phyloP scores from a whole-genome alignment of 1,284 basidiomycete genomes.

The Malassezia sympodialis region DNA sequence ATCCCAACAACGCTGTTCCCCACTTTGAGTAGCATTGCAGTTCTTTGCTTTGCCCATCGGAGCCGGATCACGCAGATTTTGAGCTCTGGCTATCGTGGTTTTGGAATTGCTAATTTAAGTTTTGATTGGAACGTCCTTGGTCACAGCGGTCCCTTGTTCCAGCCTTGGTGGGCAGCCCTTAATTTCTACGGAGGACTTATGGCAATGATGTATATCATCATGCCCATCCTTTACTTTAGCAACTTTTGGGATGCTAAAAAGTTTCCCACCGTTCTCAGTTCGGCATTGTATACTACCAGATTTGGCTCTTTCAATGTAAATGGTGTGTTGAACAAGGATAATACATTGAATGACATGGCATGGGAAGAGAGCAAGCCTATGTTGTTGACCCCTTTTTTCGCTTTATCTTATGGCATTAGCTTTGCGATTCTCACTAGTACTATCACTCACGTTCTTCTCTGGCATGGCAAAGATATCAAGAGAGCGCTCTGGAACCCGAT shows the following conservation, averaged over 20 bases:
- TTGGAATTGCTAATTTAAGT: constrained; percentile 52
- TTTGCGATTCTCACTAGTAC: constrained; percentile 53
- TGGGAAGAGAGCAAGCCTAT: constrained; percentile 50
- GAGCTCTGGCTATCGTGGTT: constrained; percentile 52
- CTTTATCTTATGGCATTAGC: constrained; percentile 49
- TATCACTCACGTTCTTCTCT: constrained; percentile 52
- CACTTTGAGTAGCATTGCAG: constrained; percentile 51
- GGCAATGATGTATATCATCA: constrained; percentile 52
- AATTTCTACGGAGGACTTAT: constrained; percentile 44
- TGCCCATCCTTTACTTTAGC: constrained; percentile 50
- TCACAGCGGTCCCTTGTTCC: constrained; percentile 51
- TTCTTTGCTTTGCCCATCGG: constrained; percentile 51
- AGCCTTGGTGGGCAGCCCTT: constrained; percentile 52
- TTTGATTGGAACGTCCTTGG: constrained; percentile 53
- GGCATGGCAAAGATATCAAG: constrained; percentile 52
- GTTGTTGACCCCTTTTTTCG: constrained; percentile 52
- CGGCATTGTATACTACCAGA: constrained; percentile 48
- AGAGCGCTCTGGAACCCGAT: constrained; percentile 48
- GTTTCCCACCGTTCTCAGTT: constrained; percentile 50
- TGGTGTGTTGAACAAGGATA: constrained; percentile 33
- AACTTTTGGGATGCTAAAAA: constrained; percentile 50
- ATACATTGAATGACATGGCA: constrained; percentile 50
- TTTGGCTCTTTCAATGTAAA: constrained; percentile 32
- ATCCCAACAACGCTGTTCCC: constrained; percentile 52
- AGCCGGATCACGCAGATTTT: constrained; percentile 32